Base-by-base conservation (phyloP, 1,139 yeast species). In the Wickerhamomyces sp. region DNA sequence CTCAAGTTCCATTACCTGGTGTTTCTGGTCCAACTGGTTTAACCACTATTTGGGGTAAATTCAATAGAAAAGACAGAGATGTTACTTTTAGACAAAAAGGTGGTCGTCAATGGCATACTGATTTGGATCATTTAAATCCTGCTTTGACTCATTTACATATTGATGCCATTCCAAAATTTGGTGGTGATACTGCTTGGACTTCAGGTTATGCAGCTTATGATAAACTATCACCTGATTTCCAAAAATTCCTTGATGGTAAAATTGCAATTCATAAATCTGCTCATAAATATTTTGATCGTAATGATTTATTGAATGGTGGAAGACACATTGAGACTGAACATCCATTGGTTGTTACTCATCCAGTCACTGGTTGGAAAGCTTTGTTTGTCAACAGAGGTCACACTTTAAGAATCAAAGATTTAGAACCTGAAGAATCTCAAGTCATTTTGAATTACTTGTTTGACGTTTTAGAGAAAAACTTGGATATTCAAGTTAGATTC, bases 31-130 rank as follows among this genome's bases (percentile, higher is more conserved):
- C 66, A 31, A 66, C 67, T 9, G 84, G 84, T 32, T 63, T 74
- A 34, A 63, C 79, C 27, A 74, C 74, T 8, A 72, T 79, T 51
- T 78, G 84, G 84, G 75, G 72, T 47, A 79, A 77, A 49, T 60
- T 56, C 41, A 47, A 51, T 41, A 45, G 51, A 45, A 50, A 46
- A 39, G 48, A 45, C 27, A 37, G 35, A 29, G 37, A 40, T 26
- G 42, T 41, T 8, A 29, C 33, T 7, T 49, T 49, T 30, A 44
- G 36, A 42, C 41, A 47, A 34, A 49, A 42, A 37, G 53, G 53
- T 39, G 53, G 53, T 34, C 37, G 39, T 29, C n/a, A 34, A 10
- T 73, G 75, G 75, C 78, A 73, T 61, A 64, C 74, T 11, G 78
- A 73, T 50, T 68, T 73, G 55, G 71, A 72, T 27, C 75, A 72